A percentile compares a stretch with the other conserved stretches of the same genome.
These are phyloP conservation scores for Tanozyma kutaoensis DNA, from an alignment of 805 yeast genomes.

Conservation along the genomic window DNA sequence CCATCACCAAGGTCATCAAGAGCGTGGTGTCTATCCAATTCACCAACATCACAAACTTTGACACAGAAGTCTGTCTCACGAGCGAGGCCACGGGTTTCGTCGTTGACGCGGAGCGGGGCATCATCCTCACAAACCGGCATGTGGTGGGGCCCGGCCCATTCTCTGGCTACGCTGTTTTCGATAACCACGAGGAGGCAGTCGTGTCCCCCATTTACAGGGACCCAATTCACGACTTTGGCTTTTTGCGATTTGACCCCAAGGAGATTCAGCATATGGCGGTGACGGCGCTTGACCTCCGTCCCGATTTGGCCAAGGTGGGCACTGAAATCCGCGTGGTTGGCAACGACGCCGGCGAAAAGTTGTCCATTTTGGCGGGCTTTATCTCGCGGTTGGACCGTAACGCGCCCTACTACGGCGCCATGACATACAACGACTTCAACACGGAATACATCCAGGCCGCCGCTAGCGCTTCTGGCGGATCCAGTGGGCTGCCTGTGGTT, in stretches of 20 bases:
- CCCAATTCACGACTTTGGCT: constrained; percentile 93
- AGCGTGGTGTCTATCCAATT: constrained; percentile 86
- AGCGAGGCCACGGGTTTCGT: constrained; percentile 95
- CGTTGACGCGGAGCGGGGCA: constrained; percentile 71
- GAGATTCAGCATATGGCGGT: constrained; percentile 64
- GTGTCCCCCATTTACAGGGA: constrained; percentile 82
- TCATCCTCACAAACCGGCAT: constrained; percentile 84
- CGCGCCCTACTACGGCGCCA: constrained; percentile 85
- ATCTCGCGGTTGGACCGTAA: constrained; percentile 79
- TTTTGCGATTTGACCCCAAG: constrained; percentile 63
- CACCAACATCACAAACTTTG: constrained; percentile 76
- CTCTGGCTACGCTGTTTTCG: constrained; percentile 82
- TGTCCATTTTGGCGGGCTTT: constrained; percentile 80
- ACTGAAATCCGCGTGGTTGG: constrained; percentile 90
- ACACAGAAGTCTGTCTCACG: constrained; percentile 67
- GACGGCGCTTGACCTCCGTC: constrained; percentile 52
- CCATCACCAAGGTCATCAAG: constrained; percentile 70
- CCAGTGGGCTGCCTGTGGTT: constrained; percentile 94
- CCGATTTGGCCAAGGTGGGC: constrained; percentile 83
- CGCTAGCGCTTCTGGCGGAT: constrained; percentile 91
- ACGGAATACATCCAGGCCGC: constrained; percentile 94
- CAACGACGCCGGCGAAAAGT: constrained; percentile 92
- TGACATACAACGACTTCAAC: constrained; percentile 85
- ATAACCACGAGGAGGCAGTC: constrained; percentile 87
- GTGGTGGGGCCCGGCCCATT: constrained; percentile 96